These are phyloP conservation scores for Cyclotella atomus DNA, from an alignment of 108 stramenopile genomes.

Conservation along the genomic window DNA sequence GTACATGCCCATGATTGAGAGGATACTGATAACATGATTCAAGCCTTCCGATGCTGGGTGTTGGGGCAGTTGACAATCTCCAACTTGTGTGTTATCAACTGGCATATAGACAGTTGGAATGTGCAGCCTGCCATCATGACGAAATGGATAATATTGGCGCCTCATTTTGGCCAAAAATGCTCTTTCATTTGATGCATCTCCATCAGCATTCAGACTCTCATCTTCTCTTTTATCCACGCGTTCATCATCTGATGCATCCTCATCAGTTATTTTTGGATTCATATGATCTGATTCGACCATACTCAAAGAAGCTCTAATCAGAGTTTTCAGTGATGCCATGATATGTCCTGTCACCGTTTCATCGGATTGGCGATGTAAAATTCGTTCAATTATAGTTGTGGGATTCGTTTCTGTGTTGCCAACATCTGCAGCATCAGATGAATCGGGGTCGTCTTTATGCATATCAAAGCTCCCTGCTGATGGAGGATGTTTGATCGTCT, in stretches of 20 bases:
- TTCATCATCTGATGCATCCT: background rate
- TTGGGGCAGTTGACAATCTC: background rate
- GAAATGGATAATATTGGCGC: slow-evolving; percentile 34
- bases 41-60: slow-evolving; percentile 59
- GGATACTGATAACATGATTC: slow-evolving; percentile 29
- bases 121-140: slow-evolving; percentile 25
- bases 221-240: background rate
- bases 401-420: background rate
- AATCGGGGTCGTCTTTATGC: background rate
- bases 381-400: slow-evolving; percentile 13
- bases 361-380: slow-evolving; percentile 48
- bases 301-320: slow-evolving; percentile 34
- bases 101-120: slow-evolving; percentile 27
- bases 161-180: background rate
- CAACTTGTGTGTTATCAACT: background rate
- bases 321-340: slow-evolving; percentile 47
- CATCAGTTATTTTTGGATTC: background rate
- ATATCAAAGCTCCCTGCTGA: background rate
- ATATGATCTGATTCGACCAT: background rate
- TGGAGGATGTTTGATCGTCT: background rate
- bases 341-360: slow-evolving; percentile 54
- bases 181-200: slow-evolving; percentile 13
- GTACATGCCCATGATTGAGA: slow-evolving; percentile 56
- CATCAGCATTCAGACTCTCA: background rate
- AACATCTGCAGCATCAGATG: too few species aligned